phyloP scores from a whole-genome alignment of 2,329 filamentous ascomycete genomes.

The Chalaropsis ovoidea region DNA sequence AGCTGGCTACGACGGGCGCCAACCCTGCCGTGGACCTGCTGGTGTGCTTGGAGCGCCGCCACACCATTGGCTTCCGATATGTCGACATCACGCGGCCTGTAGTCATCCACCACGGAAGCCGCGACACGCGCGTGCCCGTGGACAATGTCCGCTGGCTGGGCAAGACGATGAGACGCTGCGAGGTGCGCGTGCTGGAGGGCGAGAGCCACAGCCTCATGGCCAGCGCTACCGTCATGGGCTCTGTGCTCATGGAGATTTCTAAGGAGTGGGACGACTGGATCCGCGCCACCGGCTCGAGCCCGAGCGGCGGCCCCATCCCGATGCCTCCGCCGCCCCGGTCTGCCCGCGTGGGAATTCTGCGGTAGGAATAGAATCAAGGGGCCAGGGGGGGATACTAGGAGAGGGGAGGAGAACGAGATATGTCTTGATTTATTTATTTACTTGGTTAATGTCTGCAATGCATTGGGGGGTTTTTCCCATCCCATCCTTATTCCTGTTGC shows the following conservation, averaged over 20 bases:
- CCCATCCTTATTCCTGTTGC: not conserved
- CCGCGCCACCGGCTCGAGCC: slow-evolving; percentile 42
- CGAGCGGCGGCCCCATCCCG: not conserved
- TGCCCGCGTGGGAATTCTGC: not conserved
- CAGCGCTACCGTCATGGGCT: slow-evolving; percentile 82
- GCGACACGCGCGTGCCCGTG: slow-evolving; percentile 82
- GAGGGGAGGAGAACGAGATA: too few species aligned
- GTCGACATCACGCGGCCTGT: slow-evolving; percentile 88
- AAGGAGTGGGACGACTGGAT: slow-evolving; percentile 89
- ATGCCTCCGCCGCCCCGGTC: not conserved
- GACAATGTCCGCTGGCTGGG: slow-evolving; percentile 94
- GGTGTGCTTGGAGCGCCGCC: slow-evolving; percentile 80
- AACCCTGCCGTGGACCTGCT: slow-evolving; percentile 91
- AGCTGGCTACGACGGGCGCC: slow-evolving; percentile 76
- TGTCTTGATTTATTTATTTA: not conserved
- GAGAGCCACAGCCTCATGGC: slow-evolving; percentile 97
- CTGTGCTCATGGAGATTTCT: slow-evolving; percentile 87
- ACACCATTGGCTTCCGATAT: slow-evolving; percentile 90
- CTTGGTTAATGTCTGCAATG: not conserved
- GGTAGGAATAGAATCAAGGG: not conserved
- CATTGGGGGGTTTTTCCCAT: not conserved
- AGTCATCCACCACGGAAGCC: slow-evolving; percentile 86
- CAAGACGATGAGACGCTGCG: slow-evolving; percentile 84
- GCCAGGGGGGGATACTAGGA: too few species aligned
- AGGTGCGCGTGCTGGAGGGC: slow-evolving; percentile 79